These are phyloP conservation scores for Rhynchosporium graminicola DNA, from an alignment of 2,329 filamentous ascomycete species.

Conservation along the genomic window DNA sequence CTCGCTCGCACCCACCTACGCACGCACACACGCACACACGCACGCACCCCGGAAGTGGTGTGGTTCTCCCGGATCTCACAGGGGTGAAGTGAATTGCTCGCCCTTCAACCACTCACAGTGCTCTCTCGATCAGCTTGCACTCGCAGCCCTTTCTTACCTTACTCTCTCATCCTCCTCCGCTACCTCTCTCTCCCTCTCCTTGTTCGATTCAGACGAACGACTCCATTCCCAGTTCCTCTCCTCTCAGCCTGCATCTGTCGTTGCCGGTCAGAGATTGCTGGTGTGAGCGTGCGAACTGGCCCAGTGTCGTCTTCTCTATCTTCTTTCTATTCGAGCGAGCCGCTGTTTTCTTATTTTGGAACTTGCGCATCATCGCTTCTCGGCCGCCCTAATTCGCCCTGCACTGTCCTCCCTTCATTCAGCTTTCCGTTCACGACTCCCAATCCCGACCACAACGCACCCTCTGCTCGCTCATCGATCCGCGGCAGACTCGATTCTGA, in stretches of 20 bases:
- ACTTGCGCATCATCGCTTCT: constrained; percentile 33
- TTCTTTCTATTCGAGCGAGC: not conserved
- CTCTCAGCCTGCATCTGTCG: constrained; percentile 16
- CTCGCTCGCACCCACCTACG: not conserved
- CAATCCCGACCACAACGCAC: constrained; percentile 9
- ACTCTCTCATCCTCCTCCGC: not conserved
- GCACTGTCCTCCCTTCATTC: constrained; percentile 15
- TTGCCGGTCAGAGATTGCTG: constrained; percentile 32
- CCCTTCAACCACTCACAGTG: not conserved
- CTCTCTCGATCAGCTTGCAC: not conserved
- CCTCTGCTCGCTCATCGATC: constrained; percentile 6
- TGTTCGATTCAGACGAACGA: constrained; percentile 9
- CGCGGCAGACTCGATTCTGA: constrained; percentile 20
- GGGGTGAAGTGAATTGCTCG: constrained; percentile 8
- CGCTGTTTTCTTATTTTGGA: constrained; percentile 26
- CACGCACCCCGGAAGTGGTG: constrained; percentile 9
- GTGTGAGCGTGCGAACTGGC: constrained; percentile 31
- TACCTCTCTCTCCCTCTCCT: constrained; percentile 2
- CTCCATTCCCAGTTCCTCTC: constrained; percentile 13
- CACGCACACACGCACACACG: not conserved
- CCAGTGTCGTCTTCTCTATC: constrained; percentile 30
- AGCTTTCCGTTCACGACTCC: constrained; percentile 17
- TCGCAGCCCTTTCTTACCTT: not conserved
- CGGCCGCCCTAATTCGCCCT: constrained; percentile 15
- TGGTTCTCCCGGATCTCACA: constrained; percentile 15